phyloP scores from a whole-genome alignment of 2,329 filamentous ascomycete genomes.

The Rutstroemia sp. region DNA sequence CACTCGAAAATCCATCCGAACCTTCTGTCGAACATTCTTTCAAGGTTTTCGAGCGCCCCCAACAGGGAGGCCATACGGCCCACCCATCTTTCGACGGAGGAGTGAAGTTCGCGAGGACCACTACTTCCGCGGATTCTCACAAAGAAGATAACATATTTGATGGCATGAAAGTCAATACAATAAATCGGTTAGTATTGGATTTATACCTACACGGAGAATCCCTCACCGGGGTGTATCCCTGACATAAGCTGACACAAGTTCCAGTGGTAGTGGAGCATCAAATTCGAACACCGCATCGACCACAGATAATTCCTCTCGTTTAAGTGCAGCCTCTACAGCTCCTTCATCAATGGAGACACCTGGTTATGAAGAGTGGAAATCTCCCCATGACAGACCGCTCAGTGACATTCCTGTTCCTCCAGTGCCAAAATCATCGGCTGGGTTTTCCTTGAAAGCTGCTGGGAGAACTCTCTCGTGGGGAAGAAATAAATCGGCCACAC shows the following conservation, averaged over 20 bases:
- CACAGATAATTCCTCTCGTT: constrained; percentile 30
- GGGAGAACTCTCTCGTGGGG: constrained; percentile 30
- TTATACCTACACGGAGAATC: not conserved
- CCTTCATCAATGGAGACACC: constrained; percentile 28
- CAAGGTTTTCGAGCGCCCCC: constrained; percentile 30
- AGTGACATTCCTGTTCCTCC: constrained; percentile 27
- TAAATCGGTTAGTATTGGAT: constrained; percentile 28
- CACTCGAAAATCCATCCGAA: constrained; percentile 20
- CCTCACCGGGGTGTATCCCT: constrained; percentile 14
- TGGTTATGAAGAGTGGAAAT: constrained; percentile 25
- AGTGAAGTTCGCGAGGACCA: constrained; percentile 21
- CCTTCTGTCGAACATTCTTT: constrained; percentile 24
- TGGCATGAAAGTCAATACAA: constrained; percentile 18
- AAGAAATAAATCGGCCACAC: constrained; percentile 21
- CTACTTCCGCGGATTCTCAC: constrained; percentile 18
- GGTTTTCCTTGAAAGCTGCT: constrained; percentile 28
- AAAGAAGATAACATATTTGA: constrained; percentile 30
- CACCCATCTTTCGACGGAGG: constrained; percentile 29
- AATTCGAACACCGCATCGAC: constrained; percentile 30
- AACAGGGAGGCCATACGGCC: constrained; percentile 6
- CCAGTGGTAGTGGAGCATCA: constrained; percentile 30
- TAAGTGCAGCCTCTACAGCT: constrained; percentile 30
- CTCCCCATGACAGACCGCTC: constrained; percentile 26
- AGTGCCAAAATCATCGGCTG: constrained; percentile 23
- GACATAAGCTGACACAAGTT: constrained; percentile 10